Percentiles rank a stretch among this genome's conserved stretches.
These are phyloP conservation scores for Plenodomus biglobosus DNA, from an alignment of 2,329 filamentous ascomycete species.

Conservation along the genomic window DNA sequence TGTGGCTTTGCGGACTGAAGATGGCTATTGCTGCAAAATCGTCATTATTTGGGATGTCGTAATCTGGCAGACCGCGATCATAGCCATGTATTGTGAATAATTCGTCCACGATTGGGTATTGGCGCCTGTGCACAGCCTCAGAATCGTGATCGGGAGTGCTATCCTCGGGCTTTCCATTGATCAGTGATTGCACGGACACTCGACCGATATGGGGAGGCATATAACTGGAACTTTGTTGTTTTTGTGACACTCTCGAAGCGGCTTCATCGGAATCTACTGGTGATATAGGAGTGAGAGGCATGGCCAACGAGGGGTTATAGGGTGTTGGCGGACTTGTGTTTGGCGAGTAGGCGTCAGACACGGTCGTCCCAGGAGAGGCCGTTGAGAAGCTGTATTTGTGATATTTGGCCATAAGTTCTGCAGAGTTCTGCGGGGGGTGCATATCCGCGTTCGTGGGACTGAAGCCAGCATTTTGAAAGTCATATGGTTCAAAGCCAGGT, in stretches of 20 bases:
- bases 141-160: conserved; percentile 11
- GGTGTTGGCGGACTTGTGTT: conserved; percentile 42
- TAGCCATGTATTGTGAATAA: conserved; percentile 63
- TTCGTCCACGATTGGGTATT: conserved; percentile 36
- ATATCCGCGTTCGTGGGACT: conserved; percentile 25
- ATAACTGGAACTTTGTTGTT: conserved; percentile 27
- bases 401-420: conserved; percentile 21
- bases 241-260: conserved; percentile 18
- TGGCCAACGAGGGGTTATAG: conserved; percentile 49
- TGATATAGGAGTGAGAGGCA: conserved; percentile 50
- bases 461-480: conserved; percentile 15
- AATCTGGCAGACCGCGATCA: conserved; percentile 69
- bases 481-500: conserved; percentile 19
- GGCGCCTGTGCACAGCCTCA: conserved; percentile 49
- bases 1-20: conserved; percentile 38
- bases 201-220: conserved; percentile 50
- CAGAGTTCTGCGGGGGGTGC: conserved; percentile 27
- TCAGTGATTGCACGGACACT: conserved; percentile 66
- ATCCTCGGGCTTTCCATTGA: conserved; percentile 41
- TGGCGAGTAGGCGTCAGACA: conserved; percentile 43
- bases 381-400: conserved; percentile 31
- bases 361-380: conserved; percentile 26
- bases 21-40: conserved; percentile 65
- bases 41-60: conserved; percentile 70
- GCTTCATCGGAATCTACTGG: conserved; percentile 42